Evolutionary conservation across 345 rosid species (phyloP), one percentile per base, ranked within the genome.

Genomic region (Camelina laxa): DNA sequence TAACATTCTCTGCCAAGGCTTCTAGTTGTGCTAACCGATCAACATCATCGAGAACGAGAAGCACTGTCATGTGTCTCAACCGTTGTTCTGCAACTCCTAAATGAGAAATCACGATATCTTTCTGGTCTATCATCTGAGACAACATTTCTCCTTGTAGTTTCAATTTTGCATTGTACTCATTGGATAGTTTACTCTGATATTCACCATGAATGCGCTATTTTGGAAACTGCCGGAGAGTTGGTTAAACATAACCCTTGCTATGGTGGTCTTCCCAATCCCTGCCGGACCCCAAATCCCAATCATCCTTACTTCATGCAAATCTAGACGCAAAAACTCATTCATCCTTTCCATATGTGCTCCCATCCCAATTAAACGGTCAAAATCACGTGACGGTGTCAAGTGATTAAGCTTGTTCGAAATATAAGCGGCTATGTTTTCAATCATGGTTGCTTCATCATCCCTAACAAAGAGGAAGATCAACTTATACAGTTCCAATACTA

Each of bases 31-130:
- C 14, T 0, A 9, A 0, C n/a, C 22, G 8, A 55, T 44, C 31
- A 3, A 36, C 77, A 45, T 74, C 65, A 44, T 56, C 72, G 44
- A 74, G 45, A 65, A 74, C 38, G 0, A 45, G 12, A 21, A 65
- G 27, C 19, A 74, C 77, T 4, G 3, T 74, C 27, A 2, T 64
- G 10, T 19, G 3, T 3, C 13, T 5, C 15, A 74, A 65, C 19
- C 69, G 27, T 14, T 2, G 20, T 27, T 12, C 0, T 19, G 48
- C 45, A 1, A 60, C 51, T 13, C 19, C 50, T 41, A 21, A 6
- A 41, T 61, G 49, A 41, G 11, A 0, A 3, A 55, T 0, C 0
- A 7, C 2, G 5, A 13, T 15, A 55, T 27, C 38, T 6, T 30
- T 55, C 12, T 55, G 6, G 6, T 30, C 0, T 17, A n/a, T 3